These are phyloP conservation scores for Fusarium robinianum DNA, from an alignment of 2,329 filamentous ascomycete genomes.

Conservation along the genomic window DNA sequence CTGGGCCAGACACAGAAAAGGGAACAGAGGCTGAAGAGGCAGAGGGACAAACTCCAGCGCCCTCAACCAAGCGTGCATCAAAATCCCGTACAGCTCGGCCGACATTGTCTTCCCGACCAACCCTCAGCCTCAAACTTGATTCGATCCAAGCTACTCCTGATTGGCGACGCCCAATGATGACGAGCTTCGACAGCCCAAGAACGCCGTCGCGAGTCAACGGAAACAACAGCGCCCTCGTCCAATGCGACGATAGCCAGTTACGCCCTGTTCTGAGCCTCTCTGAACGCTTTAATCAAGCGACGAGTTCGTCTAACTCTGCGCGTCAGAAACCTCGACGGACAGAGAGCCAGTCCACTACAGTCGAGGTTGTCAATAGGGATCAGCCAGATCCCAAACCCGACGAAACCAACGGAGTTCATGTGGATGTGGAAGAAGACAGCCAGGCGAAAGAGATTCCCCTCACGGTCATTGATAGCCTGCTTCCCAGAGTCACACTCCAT, in stretches of 20 bases:
- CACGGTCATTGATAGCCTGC: slow-evolving; percentile 15
- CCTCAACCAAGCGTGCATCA: slow-evolving; percentile 5
- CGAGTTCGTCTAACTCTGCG: slow-evolving; percentile 18
- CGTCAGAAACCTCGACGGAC: slow-evolving; percentile 16
- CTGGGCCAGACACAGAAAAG: background rate
- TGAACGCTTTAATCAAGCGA: slow-evolving; percentile 12
- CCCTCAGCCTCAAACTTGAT: slow-evolving; percentile 29
- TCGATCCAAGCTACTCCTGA: slow-evolving; percentile 28
- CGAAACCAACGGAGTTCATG: background rate
- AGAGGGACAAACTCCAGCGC: slow-evolving; percentile 5
- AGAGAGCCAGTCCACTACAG: background rate
- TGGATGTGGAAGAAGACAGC: background rate
- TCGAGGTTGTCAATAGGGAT: slow-evolving; percentile 4
- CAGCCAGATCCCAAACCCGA: background rate
- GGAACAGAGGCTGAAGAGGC: background rate
- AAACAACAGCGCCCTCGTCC: slow-evolving; percentile 29
- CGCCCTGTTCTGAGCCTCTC: slow-evolving; percentile 28
- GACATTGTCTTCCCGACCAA: slow-evolving; percentile 26
- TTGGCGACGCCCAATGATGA: slow-evolving; percentile 30
- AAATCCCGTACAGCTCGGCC: slow-evolving; percentile 22
- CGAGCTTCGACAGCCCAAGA: slow-evolving; percentile 24
- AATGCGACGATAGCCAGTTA: slow-evolving; percentile 26
- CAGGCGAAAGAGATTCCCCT: slow-evolving; percentile 16
- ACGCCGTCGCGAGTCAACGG: slow-evolving; percentile 11
- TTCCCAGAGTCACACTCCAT: slow-evolving; percentile 21